Conservation (phyloP, 2,329 filamentous ascomycete genomes). For the Pestalotiopsis sp. region DNA sequence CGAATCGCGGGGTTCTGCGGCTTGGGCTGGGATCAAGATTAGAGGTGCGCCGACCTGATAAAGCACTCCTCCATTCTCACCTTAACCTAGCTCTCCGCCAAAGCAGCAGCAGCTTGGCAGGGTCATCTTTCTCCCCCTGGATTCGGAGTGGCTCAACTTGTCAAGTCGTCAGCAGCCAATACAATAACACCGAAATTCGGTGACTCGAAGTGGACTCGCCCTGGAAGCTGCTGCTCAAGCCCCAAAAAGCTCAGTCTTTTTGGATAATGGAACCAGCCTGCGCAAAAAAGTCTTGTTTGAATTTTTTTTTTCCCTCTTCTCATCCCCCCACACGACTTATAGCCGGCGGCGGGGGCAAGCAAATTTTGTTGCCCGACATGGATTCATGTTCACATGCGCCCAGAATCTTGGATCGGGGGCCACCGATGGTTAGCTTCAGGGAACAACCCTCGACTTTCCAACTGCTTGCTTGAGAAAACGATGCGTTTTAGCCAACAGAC, state of each 20-base stretch:
- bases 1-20: neutral
- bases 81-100: neutral
- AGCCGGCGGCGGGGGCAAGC: neutral
- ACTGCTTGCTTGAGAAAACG: neutral
- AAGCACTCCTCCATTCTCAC: neutral
- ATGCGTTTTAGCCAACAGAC: neutral
- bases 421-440: neutral
- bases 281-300: neutral
- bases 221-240: neutral
- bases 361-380: neutral
- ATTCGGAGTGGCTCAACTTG: neutral
- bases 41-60: neutral
- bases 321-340: neutral
- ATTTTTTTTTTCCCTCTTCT: neutral
- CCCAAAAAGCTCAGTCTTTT: neutral
- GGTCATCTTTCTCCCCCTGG: neutral
- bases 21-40: neutral
- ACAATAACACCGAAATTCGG: slow-evolving; percentile 6
- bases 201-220: neutral
- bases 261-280: neutral
- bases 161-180: neutral
- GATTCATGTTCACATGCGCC: slow-evolving; percentile 6
- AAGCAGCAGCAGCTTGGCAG: neutral
- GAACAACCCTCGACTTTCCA: neutral
- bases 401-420: slow-evolving; percentile 2